Percentiles rank a stretch among this genome's conserved stretches.
Evolutionary conservation across 495 filamentous ascomycete species (phyloP).

Genomic region (Penicillium paradoxum): DNA sequence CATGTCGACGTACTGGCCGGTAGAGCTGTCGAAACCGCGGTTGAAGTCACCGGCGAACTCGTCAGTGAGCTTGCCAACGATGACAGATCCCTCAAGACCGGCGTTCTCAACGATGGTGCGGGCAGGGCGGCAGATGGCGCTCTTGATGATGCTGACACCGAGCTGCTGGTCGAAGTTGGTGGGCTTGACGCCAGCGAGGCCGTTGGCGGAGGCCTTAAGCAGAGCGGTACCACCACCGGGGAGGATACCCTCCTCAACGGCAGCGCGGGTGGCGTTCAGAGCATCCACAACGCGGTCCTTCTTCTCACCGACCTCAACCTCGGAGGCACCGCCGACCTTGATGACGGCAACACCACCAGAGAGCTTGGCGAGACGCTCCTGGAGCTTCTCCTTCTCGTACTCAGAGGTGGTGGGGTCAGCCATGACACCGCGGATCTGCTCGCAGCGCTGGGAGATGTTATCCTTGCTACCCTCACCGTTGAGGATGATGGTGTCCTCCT

Average conservation of each 20-base stretch:
- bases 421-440: conserved; percentile 98
- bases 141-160: conserved; percentile 95
- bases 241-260: conserved; percentile 97
- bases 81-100: conserved; percentile 88
- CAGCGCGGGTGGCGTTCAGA: conserved; percentile 95
- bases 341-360: conserved; percentile 99
- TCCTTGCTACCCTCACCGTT: conserved; percentile 98
- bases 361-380: conserved; percentile 98
- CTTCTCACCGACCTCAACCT: conserved; percentile 99
- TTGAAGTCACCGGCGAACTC: conserved; percentile 93
- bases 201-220: conserved; percentile 92
- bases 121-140: conserved; percentile 90
- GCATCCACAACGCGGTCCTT: conserved; percentile 99
- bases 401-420: conserved; percentile 87
- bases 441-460: conserved; percentile 86
- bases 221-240: conserved; percentile 97
- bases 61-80: conserved; percentile 96
- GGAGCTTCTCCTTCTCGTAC: conserved; percentile 99
- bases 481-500: conserved; percentile 98
- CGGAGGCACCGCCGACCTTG: conserved; percentile 94
- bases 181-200: conserved; percentile 72
- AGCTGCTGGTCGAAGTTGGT: conserved; percentile 99
- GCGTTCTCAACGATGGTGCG: conserved; percentile 97
- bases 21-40: conserved; percentile 93
- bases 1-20: conserved; percentile 98